Conservation (phyloP, 2,329 filamentous ascomycete genomes). For the Fusarium virguliforme region DNA sequence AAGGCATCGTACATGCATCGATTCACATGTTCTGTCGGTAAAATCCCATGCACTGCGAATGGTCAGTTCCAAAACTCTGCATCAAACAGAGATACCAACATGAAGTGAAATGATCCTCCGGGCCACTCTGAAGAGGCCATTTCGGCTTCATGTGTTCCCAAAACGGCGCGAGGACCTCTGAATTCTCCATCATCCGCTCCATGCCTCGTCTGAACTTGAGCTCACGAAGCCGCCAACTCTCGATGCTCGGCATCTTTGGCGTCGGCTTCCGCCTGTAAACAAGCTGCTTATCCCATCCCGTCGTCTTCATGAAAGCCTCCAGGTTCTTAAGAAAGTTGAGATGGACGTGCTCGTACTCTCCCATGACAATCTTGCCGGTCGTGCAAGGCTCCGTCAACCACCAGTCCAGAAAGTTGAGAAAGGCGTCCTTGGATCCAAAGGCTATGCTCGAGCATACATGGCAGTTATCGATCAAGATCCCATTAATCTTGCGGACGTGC, state of each 20-base stretch:
- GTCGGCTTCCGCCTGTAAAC: not conserved
- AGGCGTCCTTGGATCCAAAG: constrained; percentile 2
- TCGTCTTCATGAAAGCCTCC: not conserved
- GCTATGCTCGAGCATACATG: not conserved
- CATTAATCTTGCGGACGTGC: constrained; percentile 11
- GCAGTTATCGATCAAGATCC: constrained; percentile 11
- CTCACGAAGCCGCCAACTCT: not conserved
- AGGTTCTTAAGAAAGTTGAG: not conserved
- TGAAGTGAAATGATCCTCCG: not conserved
- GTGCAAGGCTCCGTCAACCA: not conserved
- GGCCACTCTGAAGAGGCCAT: not conserved
- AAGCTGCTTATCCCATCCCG: not conserved
- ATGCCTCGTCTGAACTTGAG: not conserved
- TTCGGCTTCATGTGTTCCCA: not conserved
- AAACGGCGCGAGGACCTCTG: no score
- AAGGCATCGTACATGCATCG: not conserved
- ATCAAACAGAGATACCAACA: not conserved
- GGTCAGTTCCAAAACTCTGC: not conserved
- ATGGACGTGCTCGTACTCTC: not conserved
- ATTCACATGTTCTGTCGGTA: not conserved
- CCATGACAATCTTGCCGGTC: not conserved
- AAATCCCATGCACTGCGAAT: not conserved
- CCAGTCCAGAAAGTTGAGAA: constrained; percentile 4
- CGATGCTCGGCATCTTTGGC: not conserved
- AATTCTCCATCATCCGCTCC: not conserved